Percentiles rank a stretch among this genome's conserved stretches.
Evolutionary conservation across 2,329 filamentous ascomycete species (phyloP).

Genomic region (Phoma sp.): DNA sequence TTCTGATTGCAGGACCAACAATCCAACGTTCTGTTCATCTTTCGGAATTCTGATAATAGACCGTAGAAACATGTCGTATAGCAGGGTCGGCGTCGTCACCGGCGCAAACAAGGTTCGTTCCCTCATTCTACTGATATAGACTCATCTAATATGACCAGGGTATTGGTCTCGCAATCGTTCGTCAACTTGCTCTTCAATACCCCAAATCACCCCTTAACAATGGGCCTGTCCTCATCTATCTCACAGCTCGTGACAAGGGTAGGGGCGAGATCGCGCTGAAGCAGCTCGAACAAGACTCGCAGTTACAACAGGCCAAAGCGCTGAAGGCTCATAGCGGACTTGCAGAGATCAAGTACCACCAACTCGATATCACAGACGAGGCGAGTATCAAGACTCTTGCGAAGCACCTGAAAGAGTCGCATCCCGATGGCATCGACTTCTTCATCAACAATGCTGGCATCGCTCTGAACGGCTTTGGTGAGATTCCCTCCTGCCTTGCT

Average conservation of each 20-base stretch:
- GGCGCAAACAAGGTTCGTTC: constrained; percentile 58
- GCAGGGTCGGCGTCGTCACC: constrained; percentile 58
- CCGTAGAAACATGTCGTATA: constrained; percentile 34
- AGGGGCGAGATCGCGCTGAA: constrained; percentile 57
- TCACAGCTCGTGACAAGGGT: constrained; percentile 58
- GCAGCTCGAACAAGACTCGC: constrained; percentile 51
- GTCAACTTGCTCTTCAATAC: constrained; percentile 61
- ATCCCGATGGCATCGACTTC: constrained; percentile 58
- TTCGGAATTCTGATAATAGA: neutral
- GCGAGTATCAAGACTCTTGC: constrained; percentile 54
- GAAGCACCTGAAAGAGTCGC: constrained; percentile 50
- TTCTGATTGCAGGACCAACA: neutral
- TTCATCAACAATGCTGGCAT: constrained; percentile 62
- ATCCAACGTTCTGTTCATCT: neutral
- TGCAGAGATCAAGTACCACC: constrained; percentile 55
- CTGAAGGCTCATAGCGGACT: constrained; percentile 45
- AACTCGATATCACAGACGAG: constrained; percentile 56
- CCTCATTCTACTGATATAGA: neutral
- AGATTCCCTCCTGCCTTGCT: neutral
- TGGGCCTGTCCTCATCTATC: constrained; percentile 59
- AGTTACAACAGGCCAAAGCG: constrained; percentile 55
- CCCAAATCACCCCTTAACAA: constrained; percentile 56
- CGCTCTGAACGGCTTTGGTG: constrained; percentile 55
- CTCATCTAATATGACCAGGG: constrained; percentile 34
- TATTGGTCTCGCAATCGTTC: constrained; percentile 58